Evolutionary conservation across 2,329 filamentous ascomycete genomes (phyloP), one percentile per base, ranked within the genome.

Genomic region (Botrytis paeoniae): DNA sequence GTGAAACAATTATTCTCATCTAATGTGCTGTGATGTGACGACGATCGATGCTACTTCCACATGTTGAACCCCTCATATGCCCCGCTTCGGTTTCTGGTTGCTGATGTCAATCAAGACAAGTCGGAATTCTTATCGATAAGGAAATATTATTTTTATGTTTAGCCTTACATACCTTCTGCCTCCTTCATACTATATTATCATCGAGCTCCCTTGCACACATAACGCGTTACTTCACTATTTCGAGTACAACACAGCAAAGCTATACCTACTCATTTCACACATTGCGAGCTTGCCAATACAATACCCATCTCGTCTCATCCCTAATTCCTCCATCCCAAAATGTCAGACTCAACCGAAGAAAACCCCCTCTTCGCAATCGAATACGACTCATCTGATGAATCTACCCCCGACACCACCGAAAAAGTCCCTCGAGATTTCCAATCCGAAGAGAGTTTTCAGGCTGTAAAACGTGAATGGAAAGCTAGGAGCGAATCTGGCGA

Each of bases 331-430:
- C 2, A 39, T 20, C 32, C 22, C 29, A 16, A 62, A 43, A 70
- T 62, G 71, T 80, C 82, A 69, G 79, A 81, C 54, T 39, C 60
- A 4, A 8, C 60, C 5, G 60, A 62, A 39, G 77, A 81, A 54
- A 77, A 82, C 20, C 82, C 82, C 41, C 82, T 85, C 70, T 81
- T 86, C 72, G 79, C 79, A 76, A 85, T 86, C 74, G 80, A 82
- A 37, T 78, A 85, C 71, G 82, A 82, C 54, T 83, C 84, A 66
- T 82, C 81, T 16, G 81, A 83, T 8, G 78, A 80, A 70, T 73
- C 75, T 9, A 51, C 29, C 8, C 35, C 35, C 7, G 41, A 73
- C 10, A 35, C 73, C 14, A 59, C 45, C 1, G 37, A 48, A 54
- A 74, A 79, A 72, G 68, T 79, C 29, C 80, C 79, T 35, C 76